Conservation (phyloP, 225 moss, liverwort and hornwort species). For the Polytrichum commune region DNA sequence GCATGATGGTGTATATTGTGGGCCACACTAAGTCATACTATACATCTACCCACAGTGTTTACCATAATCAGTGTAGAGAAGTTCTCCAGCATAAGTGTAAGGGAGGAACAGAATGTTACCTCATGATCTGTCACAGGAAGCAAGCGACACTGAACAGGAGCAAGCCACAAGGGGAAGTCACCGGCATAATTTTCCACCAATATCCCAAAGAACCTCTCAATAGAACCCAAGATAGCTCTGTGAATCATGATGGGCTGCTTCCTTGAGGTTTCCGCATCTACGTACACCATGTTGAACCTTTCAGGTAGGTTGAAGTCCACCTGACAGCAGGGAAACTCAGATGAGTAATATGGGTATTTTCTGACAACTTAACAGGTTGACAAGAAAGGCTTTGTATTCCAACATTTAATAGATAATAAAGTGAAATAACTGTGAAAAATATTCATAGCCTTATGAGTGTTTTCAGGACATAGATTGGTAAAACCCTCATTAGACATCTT, state of each 20-base stretch:
- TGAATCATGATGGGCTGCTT: conserved; percentile 99
- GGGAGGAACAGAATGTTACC: conserved; percentile 22
- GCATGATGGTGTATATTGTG: too few species aligned
- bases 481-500: too few species aligned
- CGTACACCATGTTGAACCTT: conserved; percentile 83
- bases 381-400: too few species aligned
- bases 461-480: too few species aligned
- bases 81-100: background rate
- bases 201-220: conserved; percentile 95
- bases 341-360: too few species aligned
- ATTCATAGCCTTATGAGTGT: too few species aligned
- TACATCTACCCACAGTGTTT: too few species aligned
- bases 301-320: conserved; percentile 97
- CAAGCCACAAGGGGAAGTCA: conserved; percentile 95
- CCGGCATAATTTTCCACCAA: conserved; percentile 95
- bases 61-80: background rate
- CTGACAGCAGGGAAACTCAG: conserved; percentile 26
- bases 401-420: too few species aligned
- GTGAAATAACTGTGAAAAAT: too few species aligned
- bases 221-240: conserved; percentile 88
- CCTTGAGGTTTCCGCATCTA: conserved; percentile 70
- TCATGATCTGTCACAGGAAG: conserved; percentile 87
- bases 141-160: conserved; percentile 79
- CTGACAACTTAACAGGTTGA: too few species aligned
- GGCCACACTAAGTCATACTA: too few species aligned